These are phyloP conservation scores for Dipodascopsis uninucleata DNA, from an alignment of 805 yeast genomes.

Conservation along the genomic window DNA sequence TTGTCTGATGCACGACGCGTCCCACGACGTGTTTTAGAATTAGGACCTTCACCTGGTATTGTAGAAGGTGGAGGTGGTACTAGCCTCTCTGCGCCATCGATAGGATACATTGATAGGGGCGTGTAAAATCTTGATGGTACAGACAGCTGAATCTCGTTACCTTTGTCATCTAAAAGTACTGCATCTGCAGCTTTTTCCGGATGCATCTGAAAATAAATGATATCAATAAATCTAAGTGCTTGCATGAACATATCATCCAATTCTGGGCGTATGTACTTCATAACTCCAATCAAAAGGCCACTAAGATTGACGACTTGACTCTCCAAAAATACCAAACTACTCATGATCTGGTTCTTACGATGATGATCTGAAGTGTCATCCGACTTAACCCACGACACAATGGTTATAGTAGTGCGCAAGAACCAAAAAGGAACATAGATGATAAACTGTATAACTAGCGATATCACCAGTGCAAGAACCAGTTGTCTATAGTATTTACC, in stretches of 20 bases:
- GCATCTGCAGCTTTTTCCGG: conserved; percentile 33
- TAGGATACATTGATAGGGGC: conserved; percentile 18
- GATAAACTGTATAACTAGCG: conserved; percentile 40
- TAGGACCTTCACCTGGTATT: too few relatives aligned
- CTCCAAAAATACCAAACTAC: conserved; percentile 40
- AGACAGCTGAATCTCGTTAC: neutral
- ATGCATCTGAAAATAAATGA: conserved; percentile 40
- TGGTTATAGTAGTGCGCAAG: neutral
- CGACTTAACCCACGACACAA: conserved; percentile 2
- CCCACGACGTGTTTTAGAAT: neutral
- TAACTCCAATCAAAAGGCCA: conserved; percentile 41
- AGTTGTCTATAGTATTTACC: conserved; percentile 41
- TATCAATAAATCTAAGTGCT: conserved; percentile 43
- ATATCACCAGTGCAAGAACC: conserved; percentile 37
- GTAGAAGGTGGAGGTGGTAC: neutral
- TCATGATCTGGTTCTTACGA: conserved; percentile 27
- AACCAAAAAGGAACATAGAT: conserved; percentile 16
- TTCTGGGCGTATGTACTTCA: conserved; percentile 40
- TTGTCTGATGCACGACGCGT: neutral
- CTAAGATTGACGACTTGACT: conserved; percentile 42
- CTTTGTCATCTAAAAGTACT: neutral
- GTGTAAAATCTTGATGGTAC: conserved; percentile 16
- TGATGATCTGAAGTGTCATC: neutral
- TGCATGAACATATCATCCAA: conserved; percentile 42
- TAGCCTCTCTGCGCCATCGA: conserved; percentile 1